Evolutionary conservation across 2,329 filamentous ascomycete species (phyloP).

Genomic region (Sclerotinia spermophila): DNA sequence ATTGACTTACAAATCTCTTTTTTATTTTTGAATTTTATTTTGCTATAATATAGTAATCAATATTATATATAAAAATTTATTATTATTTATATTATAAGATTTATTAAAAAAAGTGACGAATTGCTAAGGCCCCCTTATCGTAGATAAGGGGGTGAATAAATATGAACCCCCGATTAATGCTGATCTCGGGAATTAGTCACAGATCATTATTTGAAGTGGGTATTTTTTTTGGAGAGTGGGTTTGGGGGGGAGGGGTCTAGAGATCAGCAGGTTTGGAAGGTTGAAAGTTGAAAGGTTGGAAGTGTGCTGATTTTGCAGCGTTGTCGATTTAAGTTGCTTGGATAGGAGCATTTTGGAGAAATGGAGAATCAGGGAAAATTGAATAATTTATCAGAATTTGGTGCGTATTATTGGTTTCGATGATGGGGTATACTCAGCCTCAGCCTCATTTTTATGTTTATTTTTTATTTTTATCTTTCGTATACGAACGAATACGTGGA

Average conservation of each 20-base stretch:
- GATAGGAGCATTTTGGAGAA: not conserved
- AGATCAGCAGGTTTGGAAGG: not conserved
- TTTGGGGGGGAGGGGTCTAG: not conserved
- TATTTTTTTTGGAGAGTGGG: not conserved
- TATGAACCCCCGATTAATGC: too few relatives aligned
- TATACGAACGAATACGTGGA: not conserved
- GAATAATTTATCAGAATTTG: not conserved
- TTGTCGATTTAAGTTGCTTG: not conserved
- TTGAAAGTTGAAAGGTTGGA: not conserved
- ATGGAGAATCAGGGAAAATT: not conserved
- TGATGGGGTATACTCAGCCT: not conserved
- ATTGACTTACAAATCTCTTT: too few relatives aligned
- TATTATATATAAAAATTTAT: too few relatives aligned
- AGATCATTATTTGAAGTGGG: slow-evolving; percentile 3
- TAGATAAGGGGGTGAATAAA: too few relatives aligned
- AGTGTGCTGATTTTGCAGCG: not conserved
- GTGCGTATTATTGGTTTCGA: not conserved
- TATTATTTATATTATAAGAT: too few relatives aligned
- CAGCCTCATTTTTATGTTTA: not conserved
- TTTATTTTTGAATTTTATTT: too few relatives aligned
- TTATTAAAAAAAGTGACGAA: too few relatives aligned
- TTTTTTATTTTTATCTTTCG: too few relatives aligned
- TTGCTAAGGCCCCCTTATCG: too few relatives aligned
- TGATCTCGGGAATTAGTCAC: not conserved
- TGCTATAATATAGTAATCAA: too few relatives aligned